Evolutionary conservation across 352 stramenopile genomes (phyloP).

Genomic region (Elongisporangium anandrum): DNA sequence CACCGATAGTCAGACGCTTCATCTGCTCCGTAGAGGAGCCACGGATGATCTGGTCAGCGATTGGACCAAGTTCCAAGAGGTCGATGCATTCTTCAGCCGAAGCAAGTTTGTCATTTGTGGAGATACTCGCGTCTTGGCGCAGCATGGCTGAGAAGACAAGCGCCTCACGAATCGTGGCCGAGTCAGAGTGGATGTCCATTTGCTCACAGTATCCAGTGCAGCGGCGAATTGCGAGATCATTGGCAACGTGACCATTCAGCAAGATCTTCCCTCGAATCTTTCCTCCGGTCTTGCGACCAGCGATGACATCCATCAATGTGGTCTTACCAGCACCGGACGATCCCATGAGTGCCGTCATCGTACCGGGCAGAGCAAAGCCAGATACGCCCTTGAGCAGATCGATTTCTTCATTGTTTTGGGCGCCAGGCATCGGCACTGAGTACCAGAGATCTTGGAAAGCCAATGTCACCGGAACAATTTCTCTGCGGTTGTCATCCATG

Average conservation of each 20-base stretch:
- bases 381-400: constrained; percentile 83
- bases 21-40: constrained; percentile 26
- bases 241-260: constrained; percentile 41
- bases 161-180: constrained; percentile 85
- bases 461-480: constrained; percentile 32
- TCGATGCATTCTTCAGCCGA: constrained; percentile 45
- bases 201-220: constrained; percentile 56
- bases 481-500: constrained; percentile 2
- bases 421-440: constrained; percentile 41
- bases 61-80: constrained; percentile 15
- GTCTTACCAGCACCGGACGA: constrained; percentile 87
- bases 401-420: constrained; percentile 37
- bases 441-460: constrained; percentile 58
- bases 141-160: constrained; percentile 89
- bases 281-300: constrained; percentile 87
- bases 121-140: constrained; percentile 34
- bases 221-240: constrained; percentile 36
- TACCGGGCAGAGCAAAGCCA: constrained; percentile 53
- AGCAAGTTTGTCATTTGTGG: constrained; percentile 28
- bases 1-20: constrained; percentile 58
- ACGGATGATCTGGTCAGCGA: constrained; percentile 27
- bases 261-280: constrained; percentile 66
- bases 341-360: constrained; percentile 74
- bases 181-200: no score
- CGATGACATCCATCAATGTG: constrained; percentile 93